Evolutionary conservation across 140 eudicot species (phyloP), one percentile per base, ranked within the genome.

Genomic region (Ambrosia hybrid): DNA sequence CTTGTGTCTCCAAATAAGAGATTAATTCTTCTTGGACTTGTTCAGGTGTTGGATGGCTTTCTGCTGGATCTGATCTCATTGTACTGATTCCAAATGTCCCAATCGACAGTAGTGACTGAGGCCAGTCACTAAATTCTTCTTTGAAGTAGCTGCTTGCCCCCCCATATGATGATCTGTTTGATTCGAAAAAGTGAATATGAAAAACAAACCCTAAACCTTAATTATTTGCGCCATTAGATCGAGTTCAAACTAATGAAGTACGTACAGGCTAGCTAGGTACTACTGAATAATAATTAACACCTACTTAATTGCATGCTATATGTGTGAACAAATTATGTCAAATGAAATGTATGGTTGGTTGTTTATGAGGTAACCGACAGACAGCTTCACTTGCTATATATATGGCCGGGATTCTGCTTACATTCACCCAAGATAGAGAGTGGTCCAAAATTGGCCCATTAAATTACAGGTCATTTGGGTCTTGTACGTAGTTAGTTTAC

Each of bases 61-160:
- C 83, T 36, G 79, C 80, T 34, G 76, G 65, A 39, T 79, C 78
- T 77, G 73, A 56, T 68, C 81, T 83, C 52, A 81, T 52, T 21
- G 16, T 76, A 46, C 53, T 81, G 52, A 70, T 76, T 21, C 96
- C 95, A 36, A 92, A 87, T 62, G 98, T 92, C 5, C 98, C 98
- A 36, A 92, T 87, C 14, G 98, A 75, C 14, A 92, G 84, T 14
- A 89, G 59, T 39, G 83, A 92, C 30, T 87, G 81, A 73, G 98
- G 96, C 98, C 98, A 92, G 78, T 92, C 98, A 73, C 85, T 85
- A 84, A 80, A 82, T 59, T 92, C 98, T 71, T 92, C 98, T 84
- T 83, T 57, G 76, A 67, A 51, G 71, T 26, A 57, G 80, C 85
- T 52, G 59, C 59, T 73, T 84, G 68, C 8, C 14, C 71, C 67